These are phyloP conservation scores for Eimeria acervulina DNA, from an alignment of 169 alveolate species.

Conservation along the genomic window DNA sequence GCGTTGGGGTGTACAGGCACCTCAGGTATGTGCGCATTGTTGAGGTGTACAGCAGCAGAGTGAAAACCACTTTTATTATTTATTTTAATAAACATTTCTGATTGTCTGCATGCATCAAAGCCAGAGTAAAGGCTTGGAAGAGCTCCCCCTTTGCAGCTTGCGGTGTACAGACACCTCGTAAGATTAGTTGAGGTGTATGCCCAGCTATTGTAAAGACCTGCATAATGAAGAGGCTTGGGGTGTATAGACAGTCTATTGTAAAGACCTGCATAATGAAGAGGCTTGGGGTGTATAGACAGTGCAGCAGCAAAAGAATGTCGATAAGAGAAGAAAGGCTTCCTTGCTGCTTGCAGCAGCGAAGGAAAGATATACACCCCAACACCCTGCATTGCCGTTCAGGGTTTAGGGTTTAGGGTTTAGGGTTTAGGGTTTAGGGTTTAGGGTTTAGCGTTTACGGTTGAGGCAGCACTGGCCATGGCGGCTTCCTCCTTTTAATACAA, in stretches of 20 bases:
- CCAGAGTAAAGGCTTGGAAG: no score
- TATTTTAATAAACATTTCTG: no score
- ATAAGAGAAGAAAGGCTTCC: neutral
- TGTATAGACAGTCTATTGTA: neutral
- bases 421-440: slow-evolving; percentile 41
- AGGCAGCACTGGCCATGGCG: neutral
- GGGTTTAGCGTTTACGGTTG: neutral
- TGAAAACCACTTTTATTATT: no score
- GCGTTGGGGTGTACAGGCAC: neutral
- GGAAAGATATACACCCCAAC: neutral
- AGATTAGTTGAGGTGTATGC: neutral
- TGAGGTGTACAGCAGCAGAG: neutral
- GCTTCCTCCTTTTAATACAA: neutral
- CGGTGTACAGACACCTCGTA: neutral
- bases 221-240: neutral
- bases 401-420: slow-evolving; percentile 48
- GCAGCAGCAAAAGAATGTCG: no score
- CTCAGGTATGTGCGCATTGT: neutral
- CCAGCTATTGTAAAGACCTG: neutral
- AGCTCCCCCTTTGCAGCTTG: neutral
- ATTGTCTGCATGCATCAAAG: no score
- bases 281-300: neutral
- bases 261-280: neutral
- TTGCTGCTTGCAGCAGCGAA: neutral
- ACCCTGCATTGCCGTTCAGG: neutral